Conservation (phyloP, 202 grass and related monocot genomes). For the Panicum virgatum region DNA sequence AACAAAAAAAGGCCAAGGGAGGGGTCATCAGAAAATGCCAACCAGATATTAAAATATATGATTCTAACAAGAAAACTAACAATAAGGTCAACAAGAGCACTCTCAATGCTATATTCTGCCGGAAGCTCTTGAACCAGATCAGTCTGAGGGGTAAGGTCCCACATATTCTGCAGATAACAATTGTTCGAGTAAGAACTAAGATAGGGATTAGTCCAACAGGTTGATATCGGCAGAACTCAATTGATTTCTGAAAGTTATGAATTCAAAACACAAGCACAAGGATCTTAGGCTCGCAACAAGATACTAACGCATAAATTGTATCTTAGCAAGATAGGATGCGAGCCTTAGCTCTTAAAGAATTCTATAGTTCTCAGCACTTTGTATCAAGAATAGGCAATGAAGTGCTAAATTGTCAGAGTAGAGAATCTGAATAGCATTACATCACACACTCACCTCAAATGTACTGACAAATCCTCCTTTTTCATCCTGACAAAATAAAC, state of each 20-base stretch:
- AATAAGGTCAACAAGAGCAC: constrained; percentile 51
- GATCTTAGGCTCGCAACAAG: background rate
- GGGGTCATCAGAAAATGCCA: background rate
- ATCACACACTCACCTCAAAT: constrained; percentile 30
- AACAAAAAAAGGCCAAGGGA: background rate
- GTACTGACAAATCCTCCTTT: background rate
- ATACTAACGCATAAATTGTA: background rate
- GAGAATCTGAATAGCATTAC: background rate
- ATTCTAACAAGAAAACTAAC: constrained; percentile 48
- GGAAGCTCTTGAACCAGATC: constrained; percentile 58
- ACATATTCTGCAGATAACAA: constrained; percentile 55
- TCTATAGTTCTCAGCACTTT: background rate
- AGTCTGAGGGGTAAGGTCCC: constrained; percentile 52
- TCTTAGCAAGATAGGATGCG: background rate
- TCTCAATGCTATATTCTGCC: constrained; percentile 53
- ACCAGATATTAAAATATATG: constrained; percentile 6
- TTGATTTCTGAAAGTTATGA: background rate
- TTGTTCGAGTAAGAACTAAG: constrained; percentile 14
- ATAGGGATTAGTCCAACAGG: background rate
- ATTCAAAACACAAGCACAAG: background rate
- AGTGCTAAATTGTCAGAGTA: background rate
- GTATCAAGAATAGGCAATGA: background rate
- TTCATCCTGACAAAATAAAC: constrained; percentile 29
- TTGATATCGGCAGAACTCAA: background rate
- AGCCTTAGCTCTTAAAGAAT: background rate